Conservation (phyloP, 2,329 filamentous ascomycete species). For the Fusarium ramigenum region DNA sequence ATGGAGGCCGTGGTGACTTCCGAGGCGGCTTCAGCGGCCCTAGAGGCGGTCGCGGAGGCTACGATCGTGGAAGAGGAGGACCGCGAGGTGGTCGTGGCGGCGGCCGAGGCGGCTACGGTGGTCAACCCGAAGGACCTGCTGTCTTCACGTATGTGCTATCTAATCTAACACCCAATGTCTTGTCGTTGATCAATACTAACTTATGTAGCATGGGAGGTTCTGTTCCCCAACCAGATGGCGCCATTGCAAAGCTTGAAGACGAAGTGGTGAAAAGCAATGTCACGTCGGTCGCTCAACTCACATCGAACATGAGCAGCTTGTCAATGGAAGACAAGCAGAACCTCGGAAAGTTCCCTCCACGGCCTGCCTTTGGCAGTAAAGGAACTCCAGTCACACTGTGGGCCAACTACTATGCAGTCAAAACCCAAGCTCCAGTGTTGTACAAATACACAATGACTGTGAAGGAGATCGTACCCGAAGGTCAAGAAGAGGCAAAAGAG, state of each 20-base stretch:
- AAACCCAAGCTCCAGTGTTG: slow-evolving; percentile 49
- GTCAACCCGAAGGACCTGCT: not conserved
- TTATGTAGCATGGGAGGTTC: slow-evolving; percentile 35
- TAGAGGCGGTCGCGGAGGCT: slow-evolving; percentile 32
- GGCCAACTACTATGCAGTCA: slow-evolving; percentile 64
- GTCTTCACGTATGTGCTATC: slow-evolving; percentile 36
- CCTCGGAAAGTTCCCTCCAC: slow-evolving; percentile 52
- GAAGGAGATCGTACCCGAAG: slow-evolving; percentile 31
- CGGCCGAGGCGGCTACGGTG: slow-evolving; percentile 14
- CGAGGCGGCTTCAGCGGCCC: slow-evolving; percentile 28
- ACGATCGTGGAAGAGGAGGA: slow-evolving; percentile 35
- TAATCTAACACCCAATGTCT: not conserved
- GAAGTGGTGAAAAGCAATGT: slow-evolving; percentile 47
- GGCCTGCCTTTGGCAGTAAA: slow-evolving; percentile 59
- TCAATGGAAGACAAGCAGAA: slow-evolving; percentile 38
- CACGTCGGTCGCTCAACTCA: slow-evolving; percentile 44
- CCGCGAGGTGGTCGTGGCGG: slow-evolving; percentile 19
- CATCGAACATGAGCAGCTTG: slow-evolving; percentile 50
- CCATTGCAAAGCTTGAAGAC: slow-evolving; percentile 52
- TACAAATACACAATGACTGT: slow-evolving; percentile 59
- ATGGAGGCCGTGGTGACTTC: slow-evolving; percentile 19
- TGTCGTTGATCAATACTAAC: slow-evolving; percentile 3
- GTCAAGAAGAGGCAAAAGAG: slow-evolving; percentile 11
- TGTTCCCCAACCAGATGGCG: slow-evolving; percentile 38
- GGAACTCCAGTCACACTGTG: slow-evolving; percentile 58